phyloP scores from a whole-genome alignment of 768 basidiomycete species.

The Hortiboletus campestris region DNA sequence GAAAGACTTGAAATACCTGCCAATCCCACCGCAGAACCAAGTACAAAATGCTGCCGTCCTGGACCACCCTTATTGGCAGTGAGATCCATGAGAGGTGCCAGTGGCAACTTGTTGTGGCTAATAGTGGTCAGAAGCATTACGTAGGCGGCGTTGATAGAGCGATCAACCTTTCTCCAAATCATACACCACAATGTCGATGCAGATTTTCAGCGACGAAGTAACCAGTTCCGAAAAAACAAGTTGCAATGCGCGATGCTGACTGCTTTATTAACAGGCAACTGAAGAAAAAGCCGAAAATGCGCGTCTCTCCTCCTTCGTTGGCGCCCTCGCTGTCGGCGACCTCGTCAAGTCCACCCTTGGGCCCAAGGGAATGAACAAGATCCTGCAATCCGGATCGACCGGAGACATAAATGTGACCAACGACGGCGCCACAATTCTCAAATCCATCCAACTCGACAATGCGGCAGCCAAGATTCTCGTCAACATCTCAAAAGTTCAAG shows the following conservation, averaged over 20 bases:
- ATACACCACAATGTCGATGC: slow-evolving; percentile 44
- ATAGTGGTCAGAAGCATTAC: background rate
- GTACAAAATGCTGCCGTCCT: too few relatives aligned
- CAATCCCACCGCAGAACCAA: too few relatives aligned
- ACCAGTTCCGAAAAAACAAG: background rate
- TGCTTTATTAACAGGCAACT: slow-evolving; percentile 53
- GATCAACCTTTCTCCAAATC: background rate
- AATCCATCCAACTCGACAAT: slow-evolving; percentile 96
- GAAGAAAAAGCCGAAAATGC: slow-evolving; percentile 98
- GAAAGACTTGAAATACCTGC: too few relatives aligned
- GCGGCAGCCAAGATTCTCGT: slow-evolving; percentile 99
- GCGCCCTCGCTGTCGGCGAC: slow-evolving; percentile 95
- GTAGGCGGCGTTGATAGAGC: background rate
- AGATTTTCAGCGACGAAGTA: slow-evolving; percentile 69
- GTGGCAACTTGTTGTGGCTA: too few relatives aligned
- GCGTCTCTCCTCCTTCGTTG: slow-evolving; percentile 96
- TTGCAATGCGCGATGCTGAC: background rate
- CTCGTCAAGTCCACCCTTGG: slow-evolving; percentile 98
- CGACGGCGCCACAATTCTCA: slow-evolving; percentile 97
- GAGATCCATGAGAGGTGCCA: too few relatives aligned
- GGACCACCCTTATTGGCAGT: too few relatives aligned
- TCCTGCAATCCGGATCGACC: slow-evolving; percentile 85
- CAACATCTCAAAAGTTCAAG: slow-evolving; percentile 99
- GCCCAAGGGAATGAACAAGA: slow-evolving; percentile 99
- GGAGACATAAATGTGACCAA: slow-evolving; percentile 97